Percentiles rank a stretch among this genome's conserved stretches.
These are phyloP conservation scores for Ramicandelaber brevisporus DNA, from an alignment of 192 early-diverging fungal species.

Conservation along the genomic window DNA sequence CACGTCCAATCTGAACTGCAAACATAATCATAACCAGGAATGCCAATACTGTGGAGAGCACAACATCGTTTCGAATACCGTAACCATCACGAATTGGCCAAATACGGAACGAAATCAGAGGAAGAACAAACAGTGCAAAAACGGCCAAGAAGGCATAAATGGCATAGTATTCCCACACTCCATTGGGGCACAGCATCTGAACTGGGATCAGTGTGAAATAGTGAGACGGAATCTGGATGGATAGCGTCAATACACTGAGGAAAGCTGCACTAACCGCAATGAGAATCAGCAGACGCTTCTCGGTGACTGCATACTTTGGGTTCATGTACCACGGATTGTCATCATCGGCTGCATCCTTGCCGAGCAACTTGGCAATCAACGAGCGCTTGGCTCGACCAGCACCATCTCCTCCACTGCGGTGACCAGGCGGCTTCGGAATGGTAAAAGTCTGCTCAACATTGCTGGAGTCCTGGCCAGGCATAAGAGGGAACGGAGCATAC, in stretches of 20 bases:
- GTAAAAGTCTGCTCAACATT: too few species aligned
- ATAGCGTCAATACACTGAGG: too few species aligned
- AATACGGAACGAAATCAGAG: conserved; percentile 16
- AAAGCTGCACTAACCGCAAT: background rate
- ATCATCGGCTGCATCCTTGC: too few species aligned
- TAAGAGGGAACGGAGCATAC: too few species aligned
- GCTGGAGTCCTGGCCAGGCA: too few species aligned
- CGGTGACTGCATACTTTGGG: too few species aligned
- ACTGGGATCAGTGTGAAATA: background rate
- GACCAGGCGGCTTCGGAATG: too few species aligned
- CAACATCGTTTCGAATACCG: conserved; percentile 17
- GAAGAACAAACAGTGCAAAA: conserved; percentile 14
- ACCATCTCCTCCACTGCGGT: too few species aligned
- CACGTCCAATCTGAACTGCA: conserved; percentile 17
- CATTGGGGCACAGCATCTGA: conserved; percentile 8
- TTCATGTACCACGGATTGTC: too few species aligned
- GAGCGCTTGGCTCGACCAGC: too few species aligned
- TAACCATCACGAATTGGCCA: conserved; percentile 19
- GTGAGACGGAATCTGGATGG: too few species aligned
- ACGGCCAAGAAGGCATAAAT: conserved; percentile 13
- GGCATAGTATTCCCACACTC: conserved; percentile 21
- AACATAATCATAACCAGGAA: conserved; percentile 18
- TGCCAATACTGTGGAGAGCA: conserved; percentile 17
- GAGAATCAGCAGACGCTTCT: background rate
- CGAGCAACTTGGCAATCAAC: too few species aligned